Evolutionary conservation across 2,329 filamentous ascomycete genomes (phyloP).

Genomic region (Sordariomycetes sp.): DNA sequence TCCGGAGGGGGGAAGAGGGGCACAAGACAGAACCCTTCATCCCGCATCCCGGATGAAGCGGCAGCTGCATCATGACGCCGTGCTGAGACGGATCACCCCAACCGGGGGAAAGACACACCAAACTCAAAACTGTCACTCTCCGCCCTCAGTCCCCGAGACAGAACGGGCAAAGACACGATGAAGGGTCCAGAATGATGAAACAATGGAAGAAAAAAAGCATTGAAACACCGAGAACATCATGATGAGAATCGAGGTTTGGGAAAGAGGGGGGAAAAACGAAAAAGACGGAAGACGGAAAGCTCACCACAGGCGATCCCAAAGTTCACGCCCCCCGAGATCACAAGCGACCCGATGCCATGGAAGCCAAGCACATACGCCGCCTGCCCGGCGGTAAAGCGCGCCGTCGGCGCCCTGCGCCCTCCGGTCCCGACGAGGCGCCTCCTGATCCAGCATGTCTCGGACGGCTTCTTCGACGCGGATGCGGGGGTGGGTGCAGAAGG

Average conservation of each 20-base stretch:
- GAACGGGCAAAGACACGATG: too few species aligned
- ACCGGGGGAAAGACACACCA: too few species aligned
- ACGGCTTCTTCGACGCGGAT: too few species aligned
- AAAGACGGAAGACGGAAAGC: constrained; percentile 4
- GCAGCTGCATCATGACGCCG: too few species aligned
- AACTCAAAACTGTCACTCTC: too few species aligned
- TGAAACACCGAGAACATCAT: neutral
- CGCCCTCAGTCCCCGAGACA: too few species aligned
- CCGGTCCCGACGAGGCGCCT: neutral
- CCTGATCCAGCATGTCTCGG: neutral
- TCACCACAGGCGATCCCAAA: constrained; percentile 37
- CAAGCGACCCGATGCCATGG: constrained; percentile 30
- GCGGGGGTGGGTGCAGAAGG: too few species aligned
- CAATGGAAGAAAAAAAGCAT: neutral
- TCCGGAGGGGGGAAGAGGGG: too few species aligned
- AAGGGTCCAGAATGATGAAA: too few species aligned
- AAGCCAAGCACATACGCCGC: constrained; percentile 33
- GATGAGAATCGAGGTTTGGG: neutral
- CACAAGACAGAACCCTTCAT: too few species aligned
- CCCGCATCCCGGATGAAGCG: too few species aligned
- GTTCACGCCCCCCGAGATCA: constrained; percentile 36
- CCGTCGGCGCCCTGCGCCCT: neutral
- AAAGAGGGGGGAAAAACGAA: neutral
- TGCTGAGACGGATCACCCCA: too few species aligned
- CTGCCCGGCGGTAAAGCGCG: constrained; percentile 24